Percentiles rank a stretch among this genome's conserved stretches.
Conservation (phyloP, 1,284 basidiomycete genomes). For the Ganoderma sinense region DNA sequence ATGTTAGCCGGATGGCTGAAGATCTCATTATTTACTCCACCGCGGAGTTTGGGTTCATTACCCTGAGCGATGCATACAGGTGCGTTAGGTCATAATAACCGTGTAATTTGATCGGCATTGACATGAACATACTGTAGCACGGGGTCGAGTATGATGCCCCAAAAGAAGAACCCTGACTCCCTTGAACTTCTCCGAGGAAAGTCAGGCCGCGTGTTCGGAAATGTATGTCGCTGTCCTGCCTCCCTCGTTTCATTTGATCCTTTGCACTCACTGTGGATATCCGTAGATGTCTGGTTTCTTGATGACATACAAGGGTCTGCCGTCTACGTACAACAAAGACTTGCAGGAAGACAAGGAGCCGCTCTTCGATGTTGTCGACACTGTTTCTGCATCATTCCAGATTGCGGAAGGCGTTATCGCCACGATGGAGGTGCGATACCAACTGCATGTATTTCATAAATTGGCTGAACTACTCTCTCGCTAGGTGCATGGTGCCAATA, state of each 20-base stretch:
- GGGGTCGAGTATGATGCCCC: slow-evolving; percentile 99
- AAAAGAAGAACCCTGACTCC: slow-evolving; percentile 99
- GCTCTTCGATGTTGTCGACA: slow-evolving; percentile 94
- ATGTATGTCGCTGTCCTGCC: slow-evolving; percentile 57
- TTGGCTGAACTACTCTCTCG: slow-evolving; percentile 3
- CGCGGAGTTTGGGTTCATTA: slow-evolving; percentile 95
- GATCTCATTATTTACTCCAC: slow-evolving; percentile 97
- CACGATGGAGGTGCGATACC: slow-evolving; percentile 78
- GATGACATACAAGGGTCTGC: slow-evolving; percentile 97
- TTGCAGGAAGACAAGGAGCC: slow-evolving; percentile 99
- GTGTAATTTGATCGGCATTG: neutral
- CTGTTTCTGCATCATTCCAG: slow-evolving; percentile 87
- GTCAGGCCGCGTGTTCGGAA: slow-evolving; percentile 93
- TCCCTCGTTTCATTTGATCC: neutral
- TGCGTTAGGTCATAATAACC: slow-evolving; percentile 40
- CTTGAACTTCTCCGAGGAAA: slow-evolving; percentile 96
- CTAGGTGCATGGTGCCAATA: slow-evolving; percentile 89
- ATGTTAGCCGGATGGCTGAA: slow-evolving; percentile 94
- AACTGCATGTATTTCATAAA: neutral
- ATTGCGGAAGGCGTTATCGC: slow-evolving; percentile 96
- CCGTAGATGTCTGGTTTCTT: slow-evolving; percentile 95
- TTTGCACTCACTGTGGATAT: slow-evolving; percentile 9
- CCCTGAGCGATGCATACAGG: slow-evolving; percentile 96
- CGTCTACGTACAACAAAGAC: slow-evolving; percentile 99
- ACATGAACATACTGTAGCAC: slow-evolving; percentile 61